Evolutionary conservation across 768 basidiomycete genomes (phyloP).

Genomic region (Lactarius tabidus): DNA sequence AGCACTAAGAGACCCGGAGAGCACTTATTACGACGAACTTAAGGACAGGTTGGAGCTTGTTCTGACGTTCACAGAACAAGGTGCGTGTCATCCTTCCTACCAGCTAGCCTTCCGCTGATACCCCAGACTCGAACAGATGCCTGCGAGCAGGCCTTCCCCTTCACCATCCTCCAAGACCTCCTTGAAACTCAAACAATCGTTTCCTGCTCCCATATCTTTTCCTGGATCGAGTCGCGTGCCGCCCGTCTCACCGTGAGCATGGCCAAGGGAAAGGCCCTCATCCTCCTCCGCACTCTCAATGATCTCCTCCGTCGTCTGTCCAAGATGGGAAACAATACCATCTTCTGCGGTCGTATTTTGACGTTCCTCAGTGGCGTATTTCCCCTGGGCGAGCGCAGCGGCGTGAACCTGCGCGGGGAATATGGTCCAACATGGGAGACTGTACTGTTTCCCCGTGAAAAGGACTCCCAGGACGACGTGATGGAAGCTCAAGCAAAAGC

Average conservation of each 20-base stretch:
- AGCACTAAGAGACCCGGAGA: conserved; percentile 50
- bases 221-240: conserved; percentile 78
- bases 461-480: conserved; percentile 28
- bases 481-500: conserved; percentile 33
- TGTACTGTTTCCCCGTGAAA: conserved; percentile 41
- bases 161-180: conserved; percentile 72
- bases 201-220: conserved; percentile 84
- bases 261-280: conserved; percentile 85
- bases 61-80: conserved; percentile 73
- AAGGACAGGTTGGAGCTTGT: conserved; percentile 65
- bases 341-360: conserved; percentile 86
- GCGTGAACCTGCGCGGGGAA: conserved; percentile 88
- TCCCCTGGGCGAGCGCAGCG: conserved; percentile 83
- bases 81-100: conserved; percentile 37
- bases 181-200: conserved; percentile 81
- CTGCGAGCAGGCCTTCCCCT: conserved; percentile 72
- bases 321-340: conserved; percentile 78
- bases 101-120: conserved; percentile 8
- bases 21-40: conserved; percentile 58
- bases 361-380: conserved; percentile 84
- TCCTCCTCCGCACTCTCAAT: conserved; percentile 80
- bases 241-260: conserved; percentile 68
- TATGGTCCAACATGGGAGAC: conserved; percentile 78
- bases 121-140: conserved; percentile 46
- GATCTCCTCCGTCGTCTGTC: conserved; percentile 83